Evolutionary conservation across 495 filamentous ascomycete genomes (phyloP).

Genomic region (Penicillium ochrochloron): DNA sequence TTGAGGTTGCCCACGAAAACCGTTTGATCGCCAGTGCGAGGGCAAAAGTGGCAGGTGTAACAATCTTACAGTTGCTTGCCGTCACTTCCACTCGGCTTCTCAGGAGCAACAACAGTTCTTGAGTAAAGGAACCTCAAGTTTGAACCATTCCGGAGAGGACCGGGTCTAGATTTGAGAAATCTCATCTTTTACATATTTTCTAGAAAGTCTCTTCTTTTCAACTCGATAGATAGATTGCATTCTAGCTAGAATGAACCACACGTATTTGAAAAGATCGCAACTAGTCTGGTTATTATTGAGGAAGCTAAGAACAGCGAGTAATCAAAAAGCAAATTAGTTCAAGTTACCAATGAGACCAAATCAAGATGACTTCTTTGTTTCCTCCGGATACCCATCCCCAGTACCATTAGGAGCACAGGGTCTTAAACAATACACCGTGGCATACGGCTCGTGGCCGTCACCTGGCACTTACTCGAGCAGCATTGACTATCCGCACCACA

Average conservation of each 20-base stretch:
- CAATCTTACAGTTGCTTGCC: background rate
- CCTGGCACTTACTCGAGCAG: background rate
- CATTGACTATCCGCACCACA: constrained; percentile 2
- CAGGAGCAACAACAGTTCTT: background rate
- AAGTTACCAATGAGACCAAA: background rate
- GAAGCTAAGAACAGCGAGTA: background rate
- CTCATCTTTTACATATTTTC: background rate
- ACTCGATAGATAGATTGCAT: background rate
- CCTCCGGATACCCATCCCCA: background rate
- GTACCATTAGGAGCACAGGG: background rate
- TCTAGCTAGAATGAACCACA: background rate
- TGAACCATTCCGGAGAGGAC: background rate
- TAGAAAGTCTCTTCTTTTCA: background rate
- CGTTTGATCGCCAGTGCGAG: background rate
- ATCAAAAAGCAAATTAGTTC: background rate
- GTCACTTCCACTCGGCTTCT: background rate
- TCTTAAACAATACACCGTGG: background rate
- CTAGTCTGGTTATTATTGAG: background rate
- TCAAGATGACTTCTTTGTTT: background rate
- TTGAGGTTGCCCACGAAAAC: background rate
- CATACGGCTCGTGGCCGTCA: background rate
- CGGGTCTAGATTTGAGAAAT: background rate
- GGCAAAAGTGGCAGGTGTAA: background rate
- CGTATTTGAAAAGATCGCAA: background rate
- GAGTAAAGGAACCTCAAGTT: background rate